A percentile compares a stretch with the other conserved stretches of the same genome.
These are phyloP conservation scores for Trametes hirsuta DNA, from an alignment of 1,284 basidiomycete species.

Conservation along the genomic window DNA sequence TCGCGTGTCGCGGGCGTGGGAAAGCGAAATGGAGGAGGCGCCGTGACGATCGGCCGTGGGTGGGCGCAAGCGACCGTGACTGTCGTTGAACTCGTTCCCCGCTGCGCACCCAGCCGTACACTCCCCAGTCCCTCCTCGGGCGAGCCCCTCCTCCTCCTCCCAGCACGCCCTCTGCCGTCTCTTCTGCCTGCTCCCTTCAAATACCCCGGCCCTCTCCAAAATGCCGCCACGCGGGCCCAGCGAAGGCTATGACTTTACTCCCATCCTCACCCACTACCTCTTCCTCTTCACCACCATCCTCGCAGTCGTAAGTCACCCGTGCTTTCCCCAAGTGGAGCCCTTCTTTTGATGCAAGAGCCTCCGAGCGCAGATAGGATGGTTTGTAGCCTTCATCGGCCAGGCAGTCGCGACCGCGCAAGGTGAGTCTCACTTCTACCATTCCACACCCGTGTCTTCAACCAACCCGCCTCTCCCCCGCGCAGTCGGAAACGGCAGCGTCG, in stretches of 20 bases:
- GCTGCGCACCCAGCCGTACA: conserved; percentile 12
- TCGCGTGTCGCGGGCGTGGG: neutral
- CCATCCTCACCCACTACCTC: conserved; percentile 87
- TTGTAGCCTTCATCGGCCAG: conserved; percentile 90
- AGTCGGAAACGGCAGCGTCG: conserved; percentile 56
- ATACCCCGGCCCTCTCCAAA: conserved; percentile 15
- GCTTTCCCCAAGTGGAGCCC: conserved; percentile 1
- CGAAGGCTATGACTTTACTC: conserved; percentile 77
- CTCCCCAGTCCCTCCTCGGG: conserved; percentile 8
- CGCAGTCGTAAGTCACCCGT: conserved; percentile 57
- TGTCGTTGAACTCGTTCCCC: conserved; percentile 21
- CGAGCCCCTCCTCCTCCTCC: conserved; percentile 3
- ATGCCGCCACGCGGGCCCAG: conserved; percentile 54
- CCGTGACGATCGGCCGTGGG: conserved; percentile 15
- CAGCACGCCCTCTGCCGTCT: conserved; percentile 3
- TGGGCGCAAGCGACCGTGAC: conserved; percentile 3
- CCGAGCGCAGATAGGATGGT: conserved; percentile 77
- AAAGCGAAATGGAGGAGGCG: neutral
- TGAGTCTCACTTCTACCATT: conserved; percentile 40
- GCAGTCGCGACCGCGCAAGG: conserved; percentile 66
- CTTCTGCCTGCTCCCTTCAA: conserved; percentile 1
- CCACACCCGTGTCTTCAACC: conserved; percentile 12
- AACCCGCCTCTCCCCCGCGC: conserved; percentile 7
- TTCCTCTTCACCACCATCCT: conserved; percentile 88
- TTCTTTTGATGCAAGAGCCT: conserved; percentile 13